These are phyloP conservation scores for Rhododendron ferrugineum DNA, from an alignment of 148 eudicot species.

Conservation along the genomic window DNA sequence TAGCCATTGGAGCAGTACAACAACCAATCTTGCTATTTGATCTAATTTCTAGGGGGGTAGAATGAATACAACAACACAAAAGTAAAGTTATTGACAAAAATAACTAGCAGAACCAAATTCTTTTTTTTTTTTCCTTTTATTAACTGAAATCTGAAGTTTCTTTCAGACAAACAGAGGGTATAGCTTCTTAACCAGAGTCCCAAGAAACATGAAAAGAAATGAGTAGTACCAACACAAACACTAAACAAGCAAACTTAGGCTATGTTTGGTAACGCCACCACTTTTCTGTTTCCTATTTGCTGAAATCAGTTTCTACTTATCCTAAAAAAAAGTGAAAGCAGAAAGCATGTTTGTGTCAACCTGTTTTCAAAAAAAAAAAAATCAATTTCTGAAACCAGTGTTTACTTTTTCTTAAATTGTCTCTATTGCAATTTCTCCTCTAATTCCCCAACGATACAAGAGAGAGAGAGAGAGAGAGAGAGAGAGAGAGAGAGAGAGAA, in stretches of 20 bases:
- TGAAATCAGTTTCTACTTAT: too few relatives aligned
- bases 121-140: not conserved
- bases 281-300: too few relatives aligned
- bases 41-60: not conserved
- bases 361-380: not conserved
- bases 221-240: not conserved
- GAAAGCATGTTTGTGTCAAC: too few relatives aligned
- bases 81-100: not conserved
- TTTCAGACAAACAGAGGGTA: not conserved
- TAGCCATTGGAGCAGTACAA: not conserved
- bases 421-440: too few relatives aligned
- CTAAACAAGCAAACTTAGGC: not conserved
- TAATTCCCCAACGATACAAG: too few relatives aligned
- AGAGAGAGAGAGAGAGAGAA: too few relatives aligned
- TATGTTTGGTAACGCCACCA: too few relatives aligned
- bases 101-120: not conserved
- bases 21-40: not conserved
- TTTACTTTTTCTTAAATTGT: too few relatives aligned
- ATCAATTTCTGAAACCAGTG: too few relatives aligned
- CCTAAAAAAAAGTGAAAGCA: too few relatives aligned
- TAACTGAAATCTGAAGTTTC: not conserved
- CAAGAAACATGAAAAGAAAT: not conserved
- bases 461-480: too few relatives aligned
- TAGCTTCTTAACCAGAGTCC: not conserved
- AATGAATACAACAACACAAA: not conserved